Percentiles rank a stretch among this genome's conserved stretches.
Conservation (phyloP, 805 yeast genomes). For the Candida ascalaphidarum region DNA sequence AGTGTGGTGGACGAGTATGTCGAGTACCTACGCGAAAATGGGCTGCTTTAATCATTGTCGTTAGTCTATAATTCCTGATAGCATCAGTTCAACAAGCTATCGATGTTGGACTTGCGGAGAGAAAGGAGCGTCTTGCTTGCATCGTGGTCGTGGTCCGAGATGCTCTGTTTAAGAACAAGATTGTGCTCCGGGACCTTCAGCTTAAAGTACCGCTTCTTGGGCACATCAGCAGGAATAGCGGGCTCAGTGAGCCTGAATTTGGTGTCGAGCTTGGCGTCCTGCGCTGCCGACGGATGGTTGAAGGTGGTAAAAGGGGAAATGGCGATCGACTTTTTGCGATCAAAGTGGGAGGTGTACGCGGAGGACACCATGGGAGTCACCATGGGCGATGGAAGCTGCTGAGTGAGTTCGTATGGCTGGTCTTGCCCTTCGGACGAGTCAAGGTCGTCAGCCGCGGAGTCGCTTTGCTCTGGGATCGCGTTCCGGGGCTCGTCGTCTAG, state of each 20-base stretch:
- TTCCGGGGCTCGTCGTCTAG: not conserved
- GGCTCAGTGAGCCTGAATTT: slow-evolving; percentile 32
- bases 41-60: slow-evolving; percentile 3
- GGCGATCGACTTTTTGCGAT: slow-evolving; percentile 2
- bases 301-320: slow-evolving; percentile 14
- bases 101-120: slow-evolving; percentile 33
- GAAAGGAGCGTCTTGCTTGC: slow-evolving; percentile 32
- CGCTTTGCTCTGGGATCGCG: no score
- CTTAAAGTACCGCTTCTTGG: slow-evolving; percentile 23
- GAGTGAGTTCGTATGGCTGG: slow-evolving; percentile 2
- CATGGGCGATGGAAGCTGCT: slow-evolving; percentile 23
- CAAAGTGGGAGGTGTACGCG: slow-evolving; percentile 15
- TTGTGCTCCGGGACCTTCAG: slow-evolving; percentile 17
- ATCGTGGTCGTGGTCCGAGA: slow-evolving; percentile 14
- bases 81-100: slow-evolving; percentile 26
- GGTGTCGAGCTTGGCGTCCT: slow-evolving; percentile 3
- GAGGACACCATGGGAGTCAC: slow-evolving; percentile 28
- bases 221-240: slow-evolving; percentile 14
- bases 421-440: not conserved
- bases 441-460: not conserved
- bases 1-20: slow-evolving; percentile 77
- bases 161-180: slow-evolving; percentile 5
- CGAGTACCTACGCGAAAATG: slow-evolving; percentile 38
- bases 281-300: slow-evolving; percentile 11
- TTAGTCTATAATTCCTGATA: not conserved